Percentiles rank a stretch among this genome's conserved stretches.
Conservation (phyloP, 2,329 filamentous ascomycete genomes). For the Ceratocystis alfenasii region DNA sequence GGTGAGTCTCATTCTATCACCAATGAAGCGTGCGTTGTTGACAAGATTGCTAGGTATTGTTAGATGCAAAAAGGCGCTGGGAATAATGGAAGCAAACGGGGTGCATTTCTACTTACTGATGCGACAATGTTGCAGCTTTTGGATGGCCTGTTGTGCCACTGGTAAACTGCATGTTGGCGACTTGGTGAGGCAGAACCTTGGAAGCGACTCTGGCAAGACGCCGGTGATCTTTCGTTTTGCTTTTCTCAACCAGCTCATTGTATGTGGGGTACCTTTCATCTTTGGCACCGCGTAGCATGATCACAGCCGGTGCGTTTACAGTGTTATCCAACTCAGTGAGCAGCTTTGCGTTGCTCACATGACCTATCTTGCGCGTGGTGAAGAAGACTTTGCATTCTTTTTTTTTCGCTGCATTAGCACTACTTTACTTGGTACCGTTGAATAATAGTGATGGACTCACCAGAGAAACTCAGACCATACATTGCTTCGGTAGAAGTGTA, state of each 20-base stretch:
- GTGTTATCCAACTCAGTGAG: conserved; percentile 42
- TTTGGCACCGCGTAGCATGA: conserved; percentile 50
- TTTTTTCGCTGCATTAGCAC: conserved; percentile 27
- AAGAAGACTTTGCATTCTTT: conserved; percentile 63
- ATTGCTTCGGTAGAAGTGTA: conserved; percentile 63
- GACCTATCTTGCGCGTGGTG: conserved; percentile 56
- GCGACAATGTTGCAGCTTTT: conserved; percentile 64
- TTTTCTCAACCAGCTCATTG: conserved; percentile 42
- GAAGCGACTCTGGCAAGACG: conserved; percentile 42
- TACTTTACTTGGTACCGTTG: no score
- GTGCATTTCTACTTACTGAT: conserved; percentile 39
- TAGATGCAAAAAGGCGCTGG: background rate
- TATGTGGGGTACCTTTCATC: conserved; percentile 48
- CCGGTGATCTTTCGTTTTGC: conserved; percentile 38
- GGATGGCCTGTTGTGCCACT: conserved; percentile 62
- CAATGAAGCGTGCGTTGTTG: conserved; percentile 59
- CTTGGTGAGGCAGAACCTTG: conserved; percentile 50
- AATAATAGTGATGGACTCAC: conserved; percentile 32
- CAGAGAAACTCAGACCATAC: conserved; percentile 58
- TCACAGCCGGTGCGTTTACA: conserved; percentile 37
- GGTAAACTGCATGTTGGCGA: conserved; percentile 65
- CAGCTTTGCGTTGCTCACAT: conserved; percentile 49
- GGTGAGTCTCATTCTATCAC: conserved; percentile 60
- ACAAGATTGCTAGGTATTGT: conserved; percentile 39
- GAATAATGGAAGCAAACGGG: no score